Percentiles rank a stretch among this genome's conserved stretches.
phyloP scores from a whole-genome alignment of 306 rosid species.

The Medicago lupulina region DNA sequence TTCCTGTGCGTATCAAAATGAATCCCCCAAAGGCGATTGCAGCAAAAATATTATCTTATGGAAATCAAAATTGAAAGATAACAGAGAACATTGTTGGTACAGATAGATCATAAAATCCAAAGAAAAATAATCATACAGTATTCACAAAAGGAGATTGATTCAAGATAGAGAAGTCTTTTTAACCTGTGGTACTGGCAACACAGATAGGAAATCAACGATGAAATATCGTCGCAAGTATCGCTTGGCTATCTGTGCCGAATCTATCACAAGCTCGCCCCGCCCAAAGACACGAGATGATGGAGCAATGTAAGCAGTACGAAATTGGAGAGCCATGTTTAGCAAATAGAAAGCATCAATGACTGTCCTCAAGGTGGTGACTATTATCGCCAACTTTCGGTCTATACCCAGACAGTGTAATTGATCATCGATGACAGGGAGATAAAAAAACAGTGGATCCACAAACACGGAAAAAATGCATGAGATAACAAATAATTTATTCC shows the following conservation, averaged over 20 bases:
- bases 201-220: slow-evolving; percentile 79
- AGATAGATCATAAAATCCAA: slow-evolving; percentile 29
- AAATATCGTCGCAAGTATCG: slow-evolving; percentile 81
- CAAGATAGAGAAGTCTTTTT: slow-evolving; percentile 38
- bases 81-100: slow-evolving; percentile 5
- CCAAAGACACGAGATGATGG: slow-evolving; percentile 99
- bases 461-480: slow-evolving; percentile 89
- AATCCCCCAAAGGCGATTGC: not conserved
- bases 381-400: slow-evolving; percentile 75
- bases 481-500: slow-evolving; percentile 79
- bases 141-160: slow-evolving; percentile 21
- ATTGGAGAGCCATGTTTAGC: slow-evolving; percentile 93
- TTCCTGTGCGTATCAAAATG: not conserved
- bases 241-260: slow-evolving; percentile 84
- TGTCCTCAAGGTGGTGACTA: slow-evolving; percentile 84
- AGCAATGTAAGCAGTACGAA: slow-evolving; percentile 95
- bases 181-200: slow-evolving; percentile 98
- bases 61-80: slow-evolving; percentile 14
- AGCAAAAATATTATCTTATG: slow-evolving; percentile 21
- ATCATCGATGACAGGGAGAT: slow-evolving; percentile 82
- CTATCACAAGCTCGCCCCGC: slow-evolving; percentile 98
- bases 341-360: slow-evolving; percentile 85
- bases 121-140: slow-evolving; percentile 31
- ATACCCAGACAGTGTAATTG: slow-evolving; percentile 72
- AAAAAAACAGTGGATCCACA: slow-evolving; percentile 92